Evolutionary conservation across 257 asterid species (phyloP).

Genomic region (Solanum ossicruentum): DNA sequence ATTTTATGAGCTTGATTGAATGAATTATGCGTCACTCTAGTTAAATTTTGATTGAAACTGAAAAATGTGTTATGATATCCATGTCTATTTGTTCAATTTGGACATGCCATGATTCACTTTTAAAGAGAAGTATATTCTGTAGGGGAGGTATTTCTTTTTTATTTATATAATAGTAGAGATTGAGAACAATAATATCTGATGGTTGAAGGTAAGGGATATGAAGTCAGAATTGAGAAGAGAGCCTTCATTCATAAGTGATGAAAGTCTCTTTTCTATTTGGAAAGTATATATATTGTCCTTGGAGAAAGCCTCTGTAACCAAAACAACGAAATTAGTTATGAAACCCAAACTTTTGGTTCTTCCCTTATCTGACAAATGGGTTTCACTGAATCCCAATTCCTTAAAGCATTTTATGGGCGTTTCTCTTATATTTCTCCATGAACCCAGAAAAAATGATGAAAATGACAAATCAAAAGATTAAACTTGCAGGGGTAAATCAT

Average conservation of each 20-base stretch:
- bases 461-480: neutral
- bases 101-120: neutral
- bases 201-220: neutral
- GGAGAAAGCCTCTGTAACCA: no score
- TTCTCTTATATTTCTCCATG: neutral
- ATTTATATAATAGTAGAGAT: neutral
- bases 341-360: neutral
- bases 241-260: neutral
- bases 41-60: neutral
- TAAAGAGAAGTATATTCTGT: neutral
- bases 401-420: neutral
- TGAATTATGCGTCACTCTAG: neutral
- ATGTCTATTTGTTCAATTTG: neutral
- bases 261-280: neutral
- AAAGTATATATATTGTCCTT: neutral
- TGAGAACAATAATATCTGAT: neutral
- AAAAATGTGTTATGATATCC: neutral
- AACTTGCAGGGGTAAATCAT: neutral
- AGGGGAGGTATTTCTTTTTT: no score
- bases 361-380: neutral
- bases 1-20: neutral
- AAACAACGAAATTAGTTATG: no score
- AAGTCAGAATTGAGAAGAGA: neutral
- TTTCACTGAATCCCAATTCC: neutral
- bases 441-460: neutral